phyloP scores from a whole-genome alignment of 2,329 filamentous ascomycete genomes.

The Ramularia endophylla region DNA sequence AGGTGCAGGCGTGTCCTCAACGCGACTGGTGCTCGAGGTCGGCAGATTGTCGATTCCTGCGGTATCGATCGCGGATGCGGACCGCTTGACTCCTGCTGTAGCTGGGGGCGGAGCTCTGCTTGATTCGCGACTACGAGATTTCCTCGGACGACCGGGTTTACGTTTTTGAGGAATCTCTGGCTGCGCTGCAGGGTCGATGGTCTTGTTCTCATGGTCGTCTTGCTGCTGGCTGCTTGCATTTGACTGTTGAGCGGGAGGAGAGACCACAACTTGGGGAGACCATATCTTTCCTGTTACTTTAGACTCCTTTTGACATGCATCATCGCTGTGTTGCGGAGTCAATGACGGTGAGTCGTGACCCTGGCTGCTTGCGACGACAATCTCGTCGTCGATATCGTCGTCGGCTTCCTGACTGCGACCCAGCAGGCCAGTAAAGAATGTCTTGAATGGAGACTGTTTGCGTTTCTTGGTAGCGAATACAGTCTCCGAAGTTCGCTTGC shows the following conservation, averaged over 20 bases:
- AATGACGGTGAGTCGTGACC: slow-evolving; percentile 1
- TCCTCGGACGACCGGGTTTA: background rate
- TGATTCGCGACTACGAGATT: background rate
- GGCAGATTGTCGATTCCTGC: background rate
- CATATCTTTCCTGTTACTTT: too few species aligned
- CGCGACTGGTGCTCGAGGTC: slow-evolving; percentile 6
- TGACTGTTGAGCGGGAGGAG: too few species aligned
- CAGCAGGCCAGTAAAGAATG: slow-evolving; percentile 20
- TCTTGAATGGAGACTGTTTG: slow-evolving; percentile 25
- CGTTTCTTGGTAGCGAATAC: slow-evolving; percentile 19
- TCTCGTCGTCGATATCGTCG: slow-evolving; percentile 35
- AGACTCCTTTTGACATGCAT: too few species aligned
- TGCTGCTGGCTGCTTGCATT: too few species aligned
- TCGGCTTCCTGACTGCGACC: slow-evolving; percentile 21
- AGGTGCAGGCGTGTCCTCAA: slow-evolving; percentile 19
- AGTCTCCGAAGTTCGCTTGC: slow-evolving; percentile 20
- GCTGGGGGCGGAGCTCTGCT: background rate
- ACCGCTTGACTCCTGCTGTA: background rate
- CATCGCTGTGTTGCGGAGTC: too few species aligned
- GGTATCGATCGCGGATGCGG: background rate
- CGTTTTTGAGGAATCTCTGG: slow-evolving; percentile 4
- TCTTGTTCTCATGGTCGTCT: too few species aligned
- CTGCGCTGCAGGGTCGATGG: background rate
- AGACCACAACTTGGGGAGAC: too few species aligned
- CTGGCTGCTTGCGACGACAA: slow-evolving; percentile 32